Evolutionary conservation across 345 rosid species (phyloP).

Genomic region (Atalantia buxifolia): DNA sequence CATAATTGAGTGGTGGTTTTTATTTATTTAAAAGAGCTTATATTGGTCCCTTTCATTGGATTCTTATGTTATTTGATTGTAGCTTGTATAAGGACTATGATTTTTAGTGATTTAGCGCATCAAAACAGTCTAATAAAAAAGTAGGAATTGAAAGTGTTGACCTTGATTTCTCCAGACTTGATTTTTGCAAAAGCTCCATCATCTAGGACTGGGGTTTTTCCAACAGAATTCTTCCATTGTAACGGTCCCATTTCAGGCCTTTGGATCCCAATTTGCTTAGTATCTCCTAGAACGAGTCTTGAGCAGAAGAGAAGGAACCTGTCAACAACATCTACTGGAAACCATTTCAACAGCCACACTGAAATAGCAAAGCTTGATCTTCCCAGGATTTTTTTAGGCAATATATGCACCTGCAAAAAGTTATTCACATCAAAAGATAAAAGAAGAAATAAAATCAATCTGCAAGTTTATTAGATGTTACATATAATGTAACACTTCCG

Average conservation of each 20-base stretch:
- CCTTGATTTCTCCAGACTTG: slow-evolving; percentile 60
- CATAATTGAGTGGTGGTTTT: not conserved
- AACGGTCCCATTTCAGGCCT: slow-evolving; percentile 67
- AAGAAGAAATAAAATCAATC: too few species aligned
- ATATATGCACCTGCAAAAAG: slow-evolving; percentile 49
- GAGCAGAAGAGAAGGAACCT: slow-evolving; percentile 47
- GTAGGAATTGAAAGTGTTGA: not conserved
- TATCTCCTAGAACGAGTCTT: slow-evolving; percentile 45
- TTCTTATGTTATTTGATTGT: not conserved
- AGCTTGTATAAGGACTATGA: not conserved
- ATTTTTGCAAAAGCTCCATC: slow-evolving; percentile 57
- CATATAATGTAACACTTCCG: too few species aligned
- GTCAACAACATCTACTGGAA: slow-evolving; percentile 54
- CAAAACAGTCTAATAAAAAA: not conserved
- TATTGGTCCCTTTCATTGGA: not conserved
- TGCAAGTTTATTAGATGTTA: too few species aligned
- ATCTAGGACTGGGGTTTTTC: slow-evolving; percentile 71
- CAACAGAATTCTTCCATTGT: slow-evolving; percentile 51
- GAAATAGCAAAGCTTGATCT: slow-evolving; percentile 58
- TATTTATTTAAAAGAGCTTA: not conserved
- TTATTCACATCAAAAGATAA: too few species aligned
- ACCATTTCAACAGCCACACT: slow-evolving; percentile 55
- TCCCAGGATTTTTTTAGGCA: slow-evolving; percentile 66
- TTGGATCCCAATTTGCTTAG: slow-evolving; percentile 45
- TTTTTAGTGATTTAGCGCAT: not conserved